Percentiles rank a stretch among this genome's conserved stretches.
phyloP scores from a whole-genome alignment of 306 rosid genomes.

The Canavalia ensiformis region DNA sequence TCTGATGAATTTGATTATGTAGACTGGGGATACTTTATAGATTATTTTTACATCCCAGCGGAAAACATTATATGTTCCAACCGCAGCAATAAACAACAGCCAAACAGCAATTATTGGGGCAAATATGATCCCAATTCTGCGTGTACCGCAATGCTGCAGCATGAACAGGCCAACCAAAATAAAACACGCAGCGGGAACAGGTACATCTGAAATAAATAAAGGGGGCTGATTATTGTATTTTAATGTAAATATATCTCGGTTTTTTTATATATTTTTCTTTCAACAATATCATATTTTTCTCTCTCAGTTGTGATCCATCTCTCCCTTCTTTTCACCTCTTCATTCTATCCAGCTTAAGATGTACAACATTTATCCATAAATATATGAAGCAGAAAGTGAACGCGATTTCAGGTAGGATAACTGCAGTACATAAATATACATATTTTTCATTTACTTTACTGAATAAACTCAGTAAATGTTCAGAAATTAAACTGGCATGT shows the following conservation, averaged over 20 bases:
- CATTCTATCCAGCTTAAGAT: too few relatives aligned
- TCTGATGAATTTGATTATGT: conserved; percentile 66
- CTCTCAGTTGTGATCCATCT: too few relatives aligned
- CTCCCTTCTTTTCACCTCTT: too few relatives aligned
- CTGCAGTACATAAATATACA: neutral
- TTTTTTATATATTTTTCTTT: too few relatives aligned
- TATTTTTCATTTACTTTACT: neutral
- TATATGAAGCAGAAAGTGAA: conserved; percentile 21
- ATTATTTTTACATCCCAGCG: conserved; percentile 67
- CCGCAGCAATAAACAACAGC: conserved; percentile 66
- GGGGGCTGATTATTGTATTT: too few relatives aligned
- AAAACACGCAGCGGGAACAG: conserved; percentile 76
- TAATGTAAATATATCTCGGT: too few relatives aligned
- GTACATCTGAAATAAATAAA: conserved; percentile 64
- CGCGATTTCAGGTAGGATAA: neutral
- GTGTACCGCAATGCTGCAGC: conserved; percentile 80
- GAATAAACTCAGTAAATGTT: neutral
- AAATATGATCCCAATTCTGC: conserved; percentile 77
- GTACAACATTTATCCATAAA: too few relatives aligned
- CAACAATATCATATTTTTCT: too few relatives aligned
- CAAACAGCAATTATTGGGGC: conserved; percentile 79
- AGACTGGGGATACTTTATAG: conserved; percentile 64
- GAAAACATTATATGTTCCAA: conserved; percentile 65
- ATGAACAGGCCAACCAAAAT: conserved; percentile 80
- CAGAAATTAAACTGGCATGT: neutral